These are phyloP conservation scores for Sclerotiophoma versabilis DNA, from an alignment of 2,329 filamentous ascomycete species.

Conservation along the genomic window DNA sequence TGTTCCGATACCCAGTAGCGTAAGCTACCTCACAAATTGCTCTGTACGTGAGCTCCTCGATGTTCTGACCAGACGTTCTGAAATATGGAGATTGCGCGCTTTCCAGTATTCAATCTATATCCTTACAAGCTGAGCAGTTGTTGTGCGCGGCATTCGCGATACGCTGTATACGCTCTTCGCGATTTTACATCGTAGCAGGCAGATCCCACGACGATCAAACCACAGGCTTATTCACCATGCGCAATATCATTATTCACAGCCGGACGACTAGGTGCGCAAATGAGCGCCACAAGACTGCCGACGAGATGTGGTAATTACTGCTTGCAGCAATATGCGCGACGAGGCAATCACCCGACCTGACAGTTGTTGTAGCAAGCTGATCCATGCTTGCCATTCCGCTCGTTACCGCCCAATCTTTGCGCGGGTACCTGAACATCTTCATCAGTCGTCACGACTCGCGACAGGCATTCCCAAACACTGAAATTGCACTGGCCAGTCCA, in stretches of 20 bases:
- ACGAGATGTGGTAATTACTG: constrained; percentile 1
- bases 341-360: constrained; percentile 9
- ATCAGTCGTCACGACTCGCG: constrained; percentile 4
- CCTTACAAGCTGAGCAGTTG: too few relatives aligned
- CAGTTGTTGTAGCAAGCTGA: constrained; percentile 9
- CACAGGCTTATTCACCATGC: not conserved
- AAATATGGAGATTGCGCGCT: too few relatives aligned
- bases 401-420: constrained; percentile 14
- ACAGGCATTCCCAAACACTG: constrained; percentile 8
- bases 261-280: not conserved
- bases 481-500: constrained; percentile 3
- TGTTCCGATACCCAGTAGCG: too few relatives aligned
- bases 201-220: constrained; percentile 2
- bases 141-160: too few relatives aligned
- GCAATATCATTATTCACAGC: not conserved
- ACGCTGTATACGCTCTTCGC: too few relatives aligned
- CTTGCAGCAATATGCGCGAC: constrained; percentile 17
- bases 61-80: too few relatives aligned
- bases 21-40: too few relatives aligned
- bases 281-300: not conserved
- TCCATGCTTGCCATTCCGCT: constrained; percentile 13
- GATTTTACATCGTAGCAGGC: not conserved
- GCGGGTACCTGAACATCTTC: constrained; percentile 19
- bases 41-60: too few relatives aligned
- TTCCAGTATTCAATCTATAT: too few relatives aligned